These are phyloP conservation scores for Asterochloris erici DNA, from an alignment of 139 green algal species.

Conservation along the genomic window DNA sequence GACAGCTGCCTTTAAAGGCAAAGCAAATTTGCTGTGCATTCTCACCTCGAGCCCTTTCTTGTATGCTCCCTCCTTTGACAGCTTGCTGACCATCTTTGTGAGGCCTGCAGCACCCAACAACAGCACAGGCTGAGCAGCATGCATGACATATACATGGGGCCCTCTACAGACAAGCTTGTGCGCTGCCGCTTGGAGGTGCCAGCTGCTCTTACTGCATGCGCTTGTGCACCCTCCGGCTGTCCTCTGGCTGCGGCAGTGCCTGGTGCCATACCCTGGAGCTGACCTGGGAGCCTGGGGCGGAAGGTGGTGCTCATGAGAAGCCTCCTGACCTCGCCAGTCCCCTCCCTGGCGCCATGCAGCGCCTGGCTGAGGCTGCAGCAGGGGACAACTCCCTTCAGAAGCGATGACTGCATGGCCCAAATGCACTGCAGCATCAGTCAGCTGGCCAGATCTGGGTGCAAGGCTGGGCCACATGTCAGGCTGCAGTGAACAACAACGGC, in stretches of 20 bases:
- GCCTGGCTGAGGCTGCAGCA: slow-evolving; percentile 15
- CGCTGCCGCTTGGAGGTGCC: not conserved
- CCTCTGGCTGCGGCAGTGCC: not conserved
- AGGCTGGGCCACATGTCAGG: too few species aligned
- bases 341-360: slow-evolving; percentile 15
- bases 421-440: not conserved
- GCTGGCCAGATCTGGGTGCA: not conserved
- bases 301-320: slow-evolving; percentile 14
- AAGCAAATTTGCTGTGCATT: too few species aligned
- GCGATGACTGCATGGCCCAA: not conserved
- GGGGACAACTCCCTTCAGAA: not conserved
- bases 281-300: slow-evolving; percentile 20
- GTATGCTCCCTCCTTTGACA: slow-evolving; percentile 84
- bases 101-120: slow-evolving; percentile 47
- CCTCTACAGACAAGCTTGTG: not conserved
- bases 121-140: not conserved
- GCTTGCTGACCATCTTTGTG: slow-evolving; percentile 81
- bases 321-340: slow-evolving; percentile 13
- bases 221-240: not conserved
- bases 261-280: not conserved
- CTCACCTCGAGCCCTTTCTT: slow-evolving; percentile 67
- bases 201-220: not conserved
- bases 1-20: too few species aligned
- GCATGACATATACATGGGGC: not conserved
- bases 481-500: too few species aligned